Percentiles rank a stretch among this genome's conserved stretches.
Evolutionary conservation across 352 stramenopile genomes (phyloP).

Genomic region (Globisporangium cystogenes): DNA sequence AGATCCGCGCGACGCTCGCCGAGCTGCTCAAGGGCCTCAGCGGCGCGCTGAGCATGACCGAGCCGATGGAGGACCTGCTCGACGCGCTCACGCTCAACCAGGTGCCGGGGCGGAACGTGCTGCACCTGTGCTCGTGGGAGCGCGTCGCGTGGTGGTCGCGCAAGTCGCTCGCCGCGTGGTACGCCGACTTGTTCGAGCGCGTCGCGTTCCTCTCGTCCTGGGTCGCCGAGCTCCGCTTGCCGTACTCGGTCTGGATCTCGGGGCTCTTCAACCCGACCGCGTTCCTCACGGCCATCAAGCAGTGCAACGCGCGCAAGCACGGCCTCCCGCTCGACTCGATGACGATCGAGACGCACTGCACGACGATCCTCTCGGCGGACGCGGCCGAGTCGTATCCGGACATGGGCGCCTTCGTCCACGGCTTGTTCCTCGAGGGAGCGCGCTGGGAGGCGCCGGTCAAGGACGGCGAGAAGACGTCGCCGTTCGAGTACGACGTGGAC

Average conservation of each 20-base stretch:
- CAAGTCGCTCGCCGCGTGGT: constrained; percentile 78
- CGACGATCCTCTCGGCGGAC: constrained; percentile 54
- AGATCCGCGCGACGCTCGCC: constrained; percentile 55
- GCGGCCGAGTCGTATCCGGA: constrained; percentile 65
- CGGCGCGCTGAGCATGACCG: constrained; percentile 84
- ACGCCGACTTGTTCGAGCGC: constrained; percentile 73
- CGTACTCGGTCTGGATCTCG: constrained; percentile 79
- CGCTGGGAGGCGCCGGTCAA: constrained; percentile 76
- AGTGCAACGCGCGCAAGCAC: constrained; percentile 81
- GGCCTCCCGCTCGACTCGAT: constrained; percentile 89
- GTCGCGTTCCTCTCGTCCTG: constrained; percentile 58
- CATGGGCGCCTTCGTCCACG: constrained; percentile 92
- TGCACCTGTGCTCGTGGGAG: constrained; percentile 78
- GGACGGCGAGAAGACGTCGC: constrained; percentile 78
- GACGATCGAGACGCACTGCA: constrained; percentile 93
- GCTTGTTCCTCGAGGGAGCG: constrained; percentile 93
- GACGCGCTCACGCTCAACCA: constrained; percentile 60
- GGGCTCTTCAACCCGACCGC: constrained; percentile 79
- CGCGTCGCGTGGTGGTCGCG: constrained; percentile 79
- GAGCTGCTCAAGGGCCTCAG: constrained; percentile 81
- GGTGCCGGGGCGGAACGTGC: constrained; percentile 65
- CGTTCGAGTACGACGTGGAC: constrained; percentile 81
- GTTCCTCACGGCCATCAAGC: constrained; percentile 85
- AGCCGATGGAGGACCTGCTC: constrained; percentile 86
- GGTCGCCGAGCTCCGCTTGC: constrained; percentile 61